phyloP scores from a whole-genome alignment of 2,329 filamentous ascomycete species.

The Herpotrichia juniperi region DNA sequence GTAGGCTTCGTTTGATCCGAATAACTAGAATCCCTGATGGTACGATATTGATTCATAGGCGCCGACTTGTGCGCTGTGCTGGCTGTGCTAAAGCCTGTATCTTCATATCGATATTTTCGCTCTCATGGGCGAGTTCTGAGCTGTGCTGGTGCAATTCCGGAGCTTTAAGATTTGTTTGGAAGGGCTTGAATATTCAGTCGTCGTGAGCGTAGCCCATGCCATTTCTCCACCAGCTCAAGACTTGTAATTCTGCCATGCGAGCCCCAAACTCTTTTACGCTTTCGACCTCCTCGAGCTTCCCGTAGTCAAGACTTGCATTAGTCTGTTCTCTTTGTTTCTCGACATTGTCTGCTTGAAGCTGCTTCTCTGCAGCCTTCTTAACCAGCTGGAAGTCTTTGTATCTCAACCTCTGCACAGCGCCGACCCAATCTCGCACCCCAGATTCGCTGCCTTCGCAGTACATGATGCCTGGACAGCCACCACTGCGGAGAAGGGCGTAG shows the following conservation, averaged over 20 bases:
- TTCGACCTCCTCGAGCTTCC: conserved; percentile 61
- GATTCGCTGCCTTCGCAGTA: conserved; percentile 70
- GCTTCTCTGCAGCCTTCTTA: conserved; percentile 55
- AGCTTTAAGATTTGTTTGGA: too few species aligned
- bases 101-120: too few species aligned
- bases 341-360: conserved; percentile 16
- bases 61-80: too few species aligned
- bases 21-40: too few species aligned
- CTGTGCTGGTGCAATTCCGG: too few species aligned
- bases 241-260: conserved; percentile 64
- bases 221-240: conserved; percentile 70
- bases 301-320: conserved; percentile 14
- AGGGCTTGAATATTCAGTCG: neutral
- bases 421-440: conserved; percentile 68
- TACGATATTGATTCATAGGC: too few species aligned
- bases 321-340: neutral
- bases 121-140: too few species aligned
- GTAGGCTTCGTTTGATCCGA: neutral
- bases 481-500: conserved; percentile 70
- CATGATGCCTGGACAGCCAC: conserved; percentile 77
- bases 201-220: conserved; percentile 64
- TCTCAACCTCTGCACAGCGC: conserved; percentile 65
- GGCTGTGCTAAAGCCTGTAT: too few species aligned
- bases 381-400: conserved; percentile 77
- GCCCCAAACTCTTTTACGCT: conserved; percentile 69